Base-by-base conservation (phyloP, 306 rosid species). In the Amphicarpaea edgeworthii region DNA sequence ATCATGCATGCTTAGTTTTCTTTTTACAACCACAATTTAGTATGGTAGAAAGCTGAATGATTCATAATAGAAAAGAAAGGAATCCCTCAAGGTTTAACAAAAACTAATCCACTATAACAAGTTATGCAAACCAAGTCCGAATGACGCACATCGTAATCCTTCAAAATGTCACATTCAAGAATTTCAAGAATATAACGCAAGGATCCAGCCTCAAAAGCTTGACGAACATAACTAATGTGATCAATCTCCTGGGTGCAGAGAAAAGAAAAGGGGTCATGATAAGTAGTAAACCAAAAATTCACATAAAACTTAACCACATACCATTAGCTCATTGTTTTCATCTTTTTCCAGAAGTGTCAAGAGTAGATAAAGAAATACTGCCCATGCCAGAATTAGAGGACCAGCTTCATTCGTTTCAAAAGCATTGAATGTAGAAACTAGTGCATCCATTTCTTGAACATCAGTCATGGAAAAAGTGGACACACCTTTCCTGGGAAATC, bases 211-310 rank as follows among this genome's bases (percentile, higher is more conserved):
- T 95, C 95, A 42, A 90, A 90, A 41, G 96, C 97, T 84, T 92
- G 98, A 58, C 92, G 89, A 81, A 90, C 93, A 88, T 94, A 94
- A 77, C 91, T 89, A 82, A 86, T 85, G 77, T 94, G 98, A 87
- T 91, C 97, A 74, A 94, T 87, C 73, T 94, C 98, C 97, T 94
- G 95, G 49, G 71, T 77, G 64, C 54, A 72, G 42, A 45, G 19
- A 61, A 57, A 70, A 70, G 37, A 70, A 77, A 69, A 30, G 21
- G 47, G 74, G 70, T 83, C 67, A 68, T 32, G 68, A 45, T 6
- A 41, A 43, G 57, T 46, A 49, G 77, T 54, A 68, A 42, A 72
- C 65, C 60, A 80, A 23, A 75, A 53, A 49, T 63, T 80, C 24
- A 67, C 62, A 81, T 24, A 72, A 42, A 38, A 75, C 71, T 58